Base-by-base conservation (phyloP, 2,329 filamentous ascomycete genomes). In the Metarhizium anisopliae region DNA sequence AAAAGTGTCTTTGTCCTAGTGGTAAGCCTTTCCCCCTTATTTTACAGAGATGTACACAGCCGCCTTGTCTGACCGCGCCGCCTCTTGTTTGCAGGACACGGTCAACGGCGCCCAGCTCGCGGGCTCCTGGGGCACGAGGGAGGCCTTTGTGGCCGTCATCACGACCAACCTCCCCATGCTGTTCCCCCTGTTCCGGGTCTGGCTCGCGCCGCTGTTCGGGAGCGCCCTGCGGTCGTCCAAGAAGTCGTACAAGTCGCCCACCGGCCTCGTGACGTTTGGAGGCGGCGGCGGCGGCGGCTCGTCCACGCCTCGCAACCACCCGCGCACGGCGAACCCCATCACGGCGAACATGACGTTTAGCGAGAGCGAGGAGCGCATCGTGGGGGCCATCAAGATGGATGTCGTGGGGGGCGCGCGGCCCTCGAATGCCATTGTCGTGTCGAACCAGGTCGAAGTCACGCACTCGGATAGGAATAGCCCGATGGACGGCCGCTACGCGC, bases 161-260 rank as follows among this genome's bases (percentile, higher is more conserved):
- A 72, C 69, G 0, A 74, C 72, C 2, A 74, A 74, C 59, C 61
- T 73, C 1, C 72, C 70, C 2, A 66, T 74, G 57, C 65, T 77
- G 53, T 76, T 75, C 63, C 73, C 75, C 2, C 65, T 78, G 25
- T 35, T 53, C 40, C 18, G 51, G 35, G 42, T 42, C 2, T 53
- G 51, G 51, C 20, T 53, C 29, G n/a, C 40, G 10, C 51, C 51
- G 13, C 51, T 53, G 11, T 53, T 18, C 13, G 63, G 63, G n/a
- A 65, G 58, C 7, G 54, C 60, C 2, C 13, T 74, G 18, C 67
- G 68, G 10, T 72, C 73, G 2, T 68, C 71, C 2, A 66, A 70
- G 30, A 69, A 67, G 11, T 67, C 67, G 35, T 72, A 72, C 58
- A 70, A 73, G 59, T 67, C 64, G 1, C 70, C 71, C 0, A 67